Evolutionary conservation across 768 basidiomycete species (phyloP).

Genomic region (Nevesoporus exiguus): DNA sequence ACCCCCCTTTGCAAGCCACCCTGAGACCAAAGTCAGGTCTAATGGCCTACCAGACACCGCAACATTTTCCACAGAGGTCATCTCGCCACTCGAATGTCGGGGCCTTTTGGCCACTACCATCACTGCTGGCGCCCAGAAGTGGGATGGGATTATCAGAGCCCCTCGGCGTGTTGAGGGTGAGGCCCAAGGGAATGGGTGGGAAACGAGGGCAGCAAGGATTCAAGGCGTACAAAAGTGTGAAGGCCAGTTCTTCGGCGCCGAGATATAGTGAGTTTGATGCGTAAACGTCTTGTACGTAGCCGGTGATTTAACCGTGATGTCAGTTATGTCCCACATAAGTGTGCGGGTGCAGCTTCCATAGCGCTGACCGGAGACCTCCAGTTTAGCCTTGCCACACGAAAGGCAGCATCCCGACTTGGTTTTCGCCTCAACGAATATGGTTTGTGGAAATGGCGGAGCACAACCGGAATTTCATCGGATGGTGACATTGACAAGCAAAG

Average conservation of each 20-base stretch:
- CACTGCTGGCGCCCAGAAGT: slow-evolving; percentile 33
- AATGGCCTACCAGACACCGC: slow-evolving; percentile 10
- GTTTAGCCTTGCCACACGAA: slow-evolving; percentile 42
- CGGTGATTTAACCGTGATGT: background rate
- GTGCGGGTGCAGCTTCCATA: slow-evolving; percentile 49
- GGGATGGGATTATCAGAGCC: slow-evolving; percentile 52
- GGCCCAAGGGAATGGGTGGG: slow-evolving; percentile 25
- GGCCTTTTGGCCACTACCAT: slow-evolving; percentile 45
- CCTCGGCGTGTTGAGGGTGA: slow-evolving; percentile 33
- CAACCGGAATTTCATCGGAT: background rate
- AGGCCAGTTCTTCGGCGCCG: slow-evolving; percentile 40
- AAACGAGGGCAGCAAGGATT: slow-evolving; percentile 23
- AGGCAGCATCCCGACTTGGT: slow-evolving; percentile 42
- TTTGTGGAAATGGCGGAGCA: slow-evolving; percentile 54
- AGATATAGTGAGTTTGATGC: slow-evolving; percentile 28
- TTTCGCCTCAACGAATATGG: slow-evolving; percentile 60
- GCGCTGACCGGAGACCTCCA: slow-evolving; percentile 53
- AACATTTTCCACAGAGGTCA: slow-evolving; percentile 36
- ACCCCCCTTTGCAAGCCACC: slow-evolving; percentile 13
- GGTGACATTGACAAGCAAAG: slow-evolving; percentile 1
- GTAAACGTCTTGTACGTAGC: background rate
- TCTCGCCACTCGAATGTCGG: slow-evolving; percentile 40
- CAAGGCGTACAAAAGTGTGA: slow-evolving; percentile 21
- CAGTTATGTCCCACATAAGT: slow-evolving; percentile 23
- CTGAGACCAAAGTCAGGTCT: slow-evolving; percentile 8